These are phyloP conservation scores for Endoconidiophora laricicola DNA, from an alignment of 2,329 filamentous ascomycete genomes.

Conservation along the genomic window DNA sequence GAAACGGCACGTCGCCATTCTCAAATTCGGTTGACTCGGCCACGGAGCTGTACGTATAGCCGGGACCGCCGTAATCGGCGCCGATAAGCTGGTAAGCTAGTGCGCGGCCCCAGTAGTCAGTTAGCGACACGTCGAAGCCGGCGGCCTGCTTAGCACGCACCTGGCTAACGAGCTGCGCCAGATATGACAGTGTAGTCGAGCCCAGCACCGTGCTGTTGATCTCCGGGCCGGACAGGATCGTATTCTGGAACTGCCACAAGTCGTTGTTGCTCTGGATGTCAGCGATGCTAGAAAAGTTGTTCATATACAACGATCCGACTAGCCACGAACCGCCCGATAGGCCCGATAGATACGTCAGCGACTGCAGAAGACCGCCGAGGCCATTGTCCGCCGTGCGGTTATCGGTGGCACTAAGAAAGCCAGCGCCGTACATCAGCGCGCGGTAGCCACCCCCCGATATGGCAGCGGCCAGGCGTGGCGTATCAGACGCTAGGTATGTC, in stretches of 20 bases:
- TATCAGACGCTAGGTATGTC: conserved; percentile 43
- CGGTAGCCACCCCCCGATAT: conserved; percentile 74
- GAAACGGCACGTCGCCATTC: conserved; percentile 28
- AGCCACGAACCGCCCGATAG: conserved; percentile 76
- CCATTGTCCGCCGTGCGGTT: conserved; percentile 50
- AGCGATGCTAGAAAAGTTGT: conserved; percentile 63
- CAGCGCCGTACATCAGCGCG: conserved; percentile 71
- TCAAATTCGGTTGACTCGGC: conserved; percentile 28
- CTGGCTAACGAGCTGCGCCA: conserved; percentile 21
- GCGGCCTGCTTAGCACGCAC: conserved; percentile 24
- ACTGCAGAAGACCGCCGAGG: conserved; percentile 65
- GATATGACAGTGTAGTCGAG: conserved; percentile 19
- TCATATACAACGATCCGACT: conserved; percentile 63
- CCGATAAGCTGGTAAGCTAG: conserved; percentile 78
- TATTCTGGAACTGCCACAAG: conserved; percentile 27
- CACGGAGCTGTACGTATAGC: conserved; percentile 65
- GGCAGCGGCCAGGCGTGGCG: conserved; percentile 51
- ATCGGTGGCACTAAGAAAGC: conserved; percentile 66
- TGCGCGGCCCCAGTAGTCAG: conserved; percentile 79
- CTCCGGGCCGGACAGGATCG: conserved; percentile 23
- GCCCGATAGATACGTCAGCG: conserved; percentile 63
- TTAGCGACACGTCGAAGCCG: conserved; percentile 46
- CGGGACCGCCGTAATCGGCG: conserved; percentile 53
- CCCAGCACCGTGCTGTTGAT: conserved; percentile 18
- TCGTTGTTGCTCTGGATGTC: conserved; percentile 20